These are phyloP conservation scores for Colletotrichum sp. DNA, from an alignment of 2,329 filamentous ascomycete species.

Conservation along the genomic window DNA sequence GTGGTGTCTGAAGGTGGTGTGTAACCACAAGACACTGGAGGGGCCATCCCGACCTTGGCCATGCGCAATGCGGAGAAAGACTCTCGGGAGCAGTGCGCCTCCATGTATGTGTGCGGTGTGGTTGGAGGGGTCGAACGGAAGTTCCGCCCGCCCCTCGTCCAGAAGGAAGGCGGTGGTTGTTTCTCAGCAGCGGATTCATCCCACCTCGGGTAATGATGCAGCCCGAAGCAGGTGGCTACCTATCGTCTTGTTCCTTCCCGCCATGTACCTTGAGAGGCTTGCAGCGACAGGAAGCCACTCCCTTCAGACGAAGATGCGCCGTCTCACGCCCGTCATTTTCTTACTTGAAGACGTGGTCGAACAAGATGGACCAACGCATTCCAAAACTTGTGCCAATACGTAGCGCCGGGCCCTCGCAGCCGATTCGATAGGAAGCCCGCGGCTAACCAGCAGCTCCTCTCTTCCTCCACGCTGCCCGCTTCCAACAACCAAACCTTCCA, in stretches of 20 bases:
- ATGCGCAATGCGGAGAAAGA: not conserved
- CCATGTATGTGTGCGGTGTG: not conserved
- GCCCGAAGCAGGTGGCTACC: not conserved
- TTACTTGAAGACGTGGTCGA: not conserved
- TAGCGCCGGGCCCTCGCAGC: not conserved
- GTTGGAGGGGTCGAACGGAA: conserved; percentile 19
- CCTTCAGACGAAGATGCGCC: not conserved
- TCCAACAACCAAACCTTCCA: not conserved
- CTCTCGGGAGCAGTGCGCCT: not conserved
- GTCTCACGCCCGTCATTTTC: not conserved
- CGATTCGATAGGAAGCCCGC: not conserved
- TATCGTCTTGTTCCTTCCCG: not conserved
- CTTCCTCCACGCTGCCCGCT: not conserved
- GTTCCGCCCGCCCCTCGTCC: conserved; percentile 7
- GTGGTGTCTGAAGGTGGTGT: not conserved
- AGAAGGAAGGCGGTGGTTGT: not conserved
- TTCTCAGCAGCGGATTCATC: not conserved
- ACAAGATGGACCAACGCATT: not conserved
- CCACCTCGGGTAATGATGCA: conserved; percentile 8
- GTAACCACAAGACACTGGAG: not conserved
- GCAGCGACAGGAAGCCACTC: not conserved
- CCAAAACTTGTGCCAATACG: not conserved
- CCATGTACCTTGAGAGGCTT: not conserved
- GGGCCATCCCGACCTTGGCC: not conserved
- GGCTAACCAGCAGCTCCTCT: not conserved